Conservation (phyloP, 768 basidiomycete genomes). For the Phaeolepiota aurea region DNA sequence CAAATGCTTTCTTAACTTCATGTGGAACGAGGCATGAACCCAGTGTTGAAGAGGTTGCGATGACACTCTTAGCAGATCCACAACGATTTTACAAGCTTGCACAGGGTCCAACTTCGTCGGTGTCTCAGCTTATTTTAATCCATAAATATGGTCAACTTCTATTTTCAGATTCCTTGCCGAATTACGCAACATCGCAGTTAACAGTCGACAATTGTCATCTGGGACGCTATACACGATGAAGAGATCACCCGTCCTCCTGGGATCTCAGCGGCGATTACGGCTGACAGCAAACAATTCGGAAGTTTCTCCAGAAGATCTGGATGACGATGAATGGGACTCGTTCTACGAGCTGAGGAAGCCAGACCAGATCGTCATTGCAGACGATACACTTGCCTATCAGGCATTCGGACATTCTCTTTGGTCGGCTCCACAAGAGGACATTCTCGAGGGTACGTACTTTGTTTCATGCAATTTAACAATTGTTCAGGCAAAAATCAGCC, state of each 20-base stretch:
- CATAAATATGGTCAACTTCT: not conserved
- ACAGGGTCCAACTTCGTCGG: slow-evolving; percentile 62
- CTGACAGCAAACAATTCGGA: slow-evolving; percentile 18
- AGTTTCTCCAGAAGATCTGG: slow-evolving; percentile 15
- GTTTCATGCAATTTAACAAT: not conserved
- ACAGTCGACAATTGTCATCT: slow-evolving; percentile 45
- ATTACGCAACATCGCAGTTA: slow-evolving; percentile 81
- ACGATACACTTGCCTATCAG: slow-evolving; percentile 77
- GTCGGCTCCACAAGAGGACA: slow-evolving; percentile 82
- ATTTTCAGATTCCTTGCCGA: slow-evolving; percentile 64
- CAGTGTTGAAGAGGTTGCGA: slow-evolving; percentile 73
- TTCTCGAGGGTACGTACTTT: slow-evolving; percentile 60
- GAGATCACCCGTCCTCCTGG: slow-evolving; percentile 63
- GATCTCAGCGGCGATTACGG: slow-evolving; percentile 49
- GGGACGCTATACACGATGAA: slow-evolving; percentile 59
- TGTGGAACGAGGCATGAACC: slow-evolving; percentile 88
- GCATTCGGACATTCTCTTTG: slow-evolving; percentile 72
- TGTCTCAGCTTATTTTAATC: not conserved
- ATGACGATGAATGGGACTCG: slow-evolving; percentile 62
- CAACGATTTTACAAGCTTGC: slow-evolving; percentile 63
- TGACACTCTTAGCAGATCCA: slow-evolving; percentile 62
- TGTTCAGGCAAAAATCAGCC: slow-evolving; percentile 33
- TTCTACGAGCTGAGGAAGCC: slow-evolving; percentile 67
- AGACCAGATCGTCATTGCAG: slow-evolving; percentile 70
- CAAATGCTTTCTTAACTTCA: slow-evolving; percentile 77